These are phyloP conservation scores for Cryptococcus depauperatus DNA, from an alignment of 1,284 basidiomycete species.

Conservation along the genomic window DNA sequence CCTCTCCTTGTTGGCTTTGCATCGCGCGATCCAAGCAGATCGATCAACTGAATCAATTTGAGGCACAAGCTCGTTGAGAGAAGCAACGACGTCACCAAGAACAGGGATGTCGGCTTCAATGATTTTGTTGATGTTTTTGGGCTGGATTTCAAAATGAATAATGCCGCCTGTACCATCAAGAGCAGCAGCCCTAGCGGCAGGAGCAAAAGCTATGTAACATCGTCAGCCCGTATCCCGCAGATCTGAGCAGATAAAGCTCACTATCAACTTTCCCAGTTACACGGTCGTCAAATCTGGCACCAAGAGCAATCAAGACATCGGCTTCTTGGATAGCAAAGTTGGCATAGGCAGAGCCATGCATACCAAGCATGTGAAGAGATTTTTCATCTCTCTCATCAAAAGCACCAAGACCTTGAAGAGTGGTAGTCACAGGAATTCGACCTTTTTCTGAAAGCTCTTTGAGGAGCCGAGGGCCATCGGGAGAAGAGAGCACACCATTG, in stretches of 20 bases:
- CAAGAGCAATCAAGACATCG: conserved; percentile 94
- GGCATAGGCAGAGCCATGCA: conserved; percentile 97
- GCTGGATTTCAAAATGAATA: conserved; percentile 97
- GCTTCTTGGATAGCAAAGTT: conserved; percentile 97
- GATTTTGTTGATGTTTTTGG: conserved; percentile 99
- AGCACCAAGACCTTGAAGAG: conserved; percentile 87
- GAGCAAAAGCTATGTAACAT: conserved; percentile 60
- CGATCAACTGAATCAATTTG: conserved; percentile 61
- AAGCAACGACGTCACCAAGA: conserved; percentile 83
- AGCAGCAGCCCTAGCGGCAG: conserved; percentile 80
- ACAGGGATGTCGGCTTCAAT: conserved; percentile 89
- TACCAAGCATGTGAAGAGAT: conserved; percentile 95
- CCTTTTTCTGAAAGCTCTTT: conserved; percentile 71
- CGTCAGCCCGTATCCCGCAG: not conserved
- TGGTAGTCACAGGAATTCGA: conserved; percentile 95
- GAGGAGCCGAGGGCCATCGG: conserved; percentile 75
- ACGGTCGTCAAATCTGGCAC: conserved; percentile 94
- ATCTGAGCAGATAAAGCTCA: conserved; percentile 22
- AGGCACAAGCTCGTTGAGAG: conserved; percentile 72
- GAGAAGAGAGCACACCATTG: conserved; percentile 76
- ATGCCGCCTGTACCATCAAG: conserved; percentile 82
- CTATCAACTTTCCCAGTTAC: conserved; percentile 84
- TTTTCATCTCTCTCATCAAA: conserved; percentile 86
- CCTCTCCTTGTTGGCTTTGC: conserved; percentile 73
- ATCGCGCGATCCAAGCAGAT: conserved; percentile 71